Evolutionary conservation across 768 basidiomycete species (phyloP).

Genomic region (Naganishia vishniacii): DNA sequence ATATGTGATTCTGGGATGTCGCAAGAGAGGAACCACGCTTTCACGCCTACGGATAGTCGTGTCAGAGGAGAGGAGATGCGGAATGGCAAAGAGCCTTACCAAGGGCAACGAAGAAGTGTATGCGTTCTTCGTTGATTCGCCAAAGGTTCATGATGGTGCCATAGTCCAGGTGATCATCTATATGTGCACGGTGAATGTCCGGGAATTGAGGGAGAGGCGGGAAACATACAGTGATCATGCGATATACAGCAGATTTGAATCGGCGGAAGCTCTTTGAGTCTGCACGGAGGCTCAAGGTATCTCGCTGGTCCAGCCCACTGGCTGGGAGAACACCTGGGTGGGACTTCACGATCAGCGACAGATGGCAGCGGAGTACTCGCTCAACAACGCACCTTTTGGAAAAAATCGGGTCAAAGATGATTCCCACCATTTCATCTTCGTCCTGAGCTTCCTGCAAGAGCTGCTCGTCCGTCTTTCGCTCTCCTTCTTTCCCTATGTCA

Average conservation of each 20-base stretch:
- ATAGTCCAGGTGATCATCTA: slow-evolving; percentile 49
- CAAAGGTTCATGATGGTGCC: slow-evolving; percentile 45
- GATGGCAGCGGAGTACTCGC: too few relatives aligned
- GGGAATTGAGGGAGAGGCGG: background rate
- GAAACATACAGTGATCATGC: slow-evolving; percentile 46
- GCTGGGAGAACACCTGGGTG: slow-evolving; percentile 44
- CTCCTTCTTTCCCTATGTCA: background rate
- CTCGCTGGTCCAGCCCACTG: slow-evolving; percentile 46
- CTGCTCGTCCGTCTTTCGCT: background rate
- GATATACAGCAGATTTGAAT: slow-evolving; percentile 45
- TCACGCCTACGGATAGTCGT: slow-evolving; percentile 32
- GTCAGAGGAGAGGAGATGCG: background rate
- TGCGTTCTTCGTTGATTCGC: slow-evolving; percentile 33
- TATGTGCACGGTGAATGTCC: background rate
- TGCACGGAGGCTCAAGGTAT: slow-evolving; percentile 41
- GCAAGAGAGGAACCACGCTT: slow-evolving; percentile 42
- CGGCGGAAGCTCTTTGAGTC: slow-evolving; percentile 39
- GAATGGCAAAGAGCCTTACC: slow-evolving; percentile 10
- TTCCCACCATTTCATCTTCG: slow-evolving; percentile 37
- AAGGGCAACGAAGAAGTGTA: slow-evolving; percentile 46
- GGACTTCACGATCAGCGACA: too few relatives aligned
- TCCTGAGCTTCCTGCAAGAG: background rate
- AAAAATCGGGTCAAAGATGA: slow-evolving; percentile 48
- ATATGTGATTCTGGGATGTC: slow-evolving; percentile 38
- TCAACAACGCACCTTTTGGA: slow-evolving; percentile 40